A percentile compares a stretch with the other conserved stretches of the same genome.
Conservation (phyloP, 2,329 filamentous ascomycete genomes). For the Xylaria sp. region DNA sequence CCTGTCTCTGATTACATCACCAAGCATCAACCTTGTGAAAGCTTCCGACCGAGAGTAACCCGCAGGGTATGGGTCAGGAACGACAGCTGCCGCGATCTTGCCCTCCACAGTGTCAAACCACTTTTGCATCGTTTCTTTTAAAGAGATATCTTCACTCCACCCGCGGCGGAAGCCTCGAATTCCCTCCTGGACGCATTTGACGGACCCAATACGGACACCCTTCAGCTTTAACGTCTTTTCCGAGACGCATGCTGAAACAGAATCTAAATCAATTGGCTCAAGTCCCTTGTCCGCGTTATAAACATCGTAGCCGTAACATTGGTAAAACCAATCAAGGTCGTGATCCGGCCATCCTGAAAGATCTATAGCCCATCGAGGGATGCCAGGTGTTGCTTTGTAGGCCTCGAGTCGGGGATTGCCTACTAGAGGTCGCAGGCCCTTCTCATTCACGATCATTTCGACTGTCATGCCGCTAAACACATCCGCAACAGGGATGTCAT, state of each 20-base stretch:
- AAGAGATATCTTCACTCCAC: not conserved
- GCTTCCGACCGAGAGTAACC: not conserved
- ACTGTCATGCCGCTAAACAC: slow-evolving; percentile 7
- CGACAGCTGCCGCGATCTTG: not conserved
- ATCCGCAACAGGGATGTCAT: slow-evolving; percentile 2
- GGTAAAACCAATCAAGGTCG: slow-evolving; percentile 7
- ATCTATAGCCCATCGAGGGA: slow-evolving; percentile 9
- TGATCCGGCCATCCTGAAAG: slow-evolving; percentile 1
- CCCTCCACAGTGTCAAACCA: slow-evolving; percentile 2
- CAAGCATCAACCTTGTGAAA: slow-evolving; percentile 2
- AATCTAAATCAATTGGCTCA: not conserved
- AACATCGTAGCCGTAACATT: slow-evolving; percentile 1
- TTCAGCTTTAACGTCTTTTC: not conserved
- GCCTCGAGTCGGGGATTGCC: slow-evolving; percentile 1
- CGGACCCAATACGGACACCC: slow-evolving; percentile 1
- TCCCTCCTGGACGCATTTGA: slow-evolving; percentile 2
- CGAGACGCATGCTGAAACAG: not conserved
- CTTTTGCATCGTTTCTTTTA: slow-evolving; percentile 5
- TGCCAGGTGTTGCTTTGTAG: slow-evolving; percentile 4
- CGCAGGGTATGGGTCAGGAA: slow-evolving; percentile 5
- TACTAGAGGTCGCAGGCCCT: not conserved
- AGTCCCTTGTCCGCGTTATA: slow-evolving; percentile 6
- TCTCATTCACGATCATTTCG: slow-evolving; percentile 7
- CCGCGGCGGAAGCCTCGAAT: not conserved
- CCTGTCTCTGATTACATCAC: not conserved